Evolutionary conservation across 2,329 filamentous ascomycete genomes (phyloP).

Genomic region (Chaetothyriales sp.): DNA sequence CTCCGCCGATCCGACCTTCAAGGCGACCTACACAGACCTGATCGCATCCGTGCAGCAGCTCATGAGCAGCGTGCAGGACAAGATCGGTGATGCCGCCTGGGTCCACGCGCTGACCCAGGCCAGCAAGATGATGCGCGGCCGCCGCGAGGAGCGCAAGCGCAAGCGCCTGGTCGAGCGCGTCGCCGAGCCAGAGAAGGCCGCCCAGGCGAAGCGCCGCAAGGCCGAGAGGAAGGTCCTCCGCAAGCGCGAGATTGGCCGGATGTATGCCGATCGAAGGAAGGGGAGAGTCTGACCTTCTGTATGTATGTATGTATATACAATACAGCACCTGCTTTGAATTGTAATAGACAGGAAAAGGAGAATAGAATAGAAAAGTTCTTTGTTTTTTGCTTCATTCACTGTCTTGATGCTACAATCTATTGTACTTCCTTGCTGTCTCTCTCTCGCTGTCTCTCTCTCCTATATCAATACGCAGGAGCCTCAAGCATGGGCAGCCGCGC

Average conservation of each 20-base stretch:
- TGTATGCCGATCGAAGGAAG: conserved; percentile 56
- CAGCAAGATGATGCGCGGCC: conserved; percentile 54
- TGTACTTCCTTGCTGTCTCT: too few species aligned
- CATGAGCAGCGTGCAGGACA: conserved; percentile 70
- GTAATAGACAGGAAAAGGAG: conserved; percentile 27
- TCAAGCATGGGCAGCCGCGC: background rate
- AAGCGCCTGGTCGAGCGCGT: conserved; percentile 88
- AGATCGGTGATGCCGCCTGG: conserved; percentile 66
- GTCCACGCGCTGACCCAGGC: conserved; percentile 59
- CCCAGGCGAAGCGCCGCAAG: conserved; percentile 65
- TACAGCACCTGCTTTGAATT: too few species aligned
- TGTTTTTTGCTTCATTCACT: too few species aligned
- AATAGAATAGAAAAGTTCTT: too few species aligned
- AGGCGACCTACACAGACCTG: conserved; percentile 52
- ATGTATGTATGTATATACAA: too few species aligned
- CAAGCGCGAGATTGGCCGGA: conserved; percentile 60
- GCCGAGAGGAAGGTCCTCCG: conserved; percentile 70
- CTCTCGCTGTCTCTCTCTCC: too few species aligned
- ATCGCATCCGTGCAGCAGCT: conserved; percentile 59
- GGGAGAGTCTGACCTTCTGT: too few species aligned
- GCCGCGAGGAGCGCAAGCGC: conserved; percentile 56
- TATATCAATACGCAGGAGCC: background rate
- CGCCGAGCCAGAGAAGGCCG: conserved; percentile 62
- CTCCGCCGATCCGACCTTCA: conserved; percentile 56
- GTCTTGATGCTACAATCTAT: too few species aligned